Evolutionary conservation across 495 filamentous ascomycete genomes (phyloP), one percentile per base, ranked within the genome.

Genomic region (Podospora conica): DNA sequence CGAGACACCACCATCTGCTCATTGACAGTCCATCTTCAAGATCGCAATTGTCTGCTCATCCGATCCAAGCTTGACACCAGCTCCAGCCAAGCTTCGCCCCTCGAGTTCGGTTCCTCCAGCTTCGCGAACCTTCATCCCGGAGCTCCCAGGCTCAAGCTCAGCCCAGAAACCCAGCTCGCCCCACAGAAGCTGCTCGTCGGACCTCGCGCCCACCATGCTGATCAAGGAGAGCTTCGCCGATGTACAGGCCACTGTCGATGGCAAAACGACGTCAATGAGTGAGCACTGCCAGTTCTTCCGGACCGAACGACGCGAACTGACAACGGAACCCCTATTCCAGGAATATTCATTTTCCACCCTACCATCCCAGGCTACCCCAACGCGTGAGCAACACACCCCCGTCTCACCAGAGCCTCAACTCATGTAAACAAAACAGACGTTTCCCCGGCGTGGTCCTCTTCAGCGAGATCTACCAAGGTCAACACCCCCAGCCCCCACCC

Each of bases 391-490:
- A 24, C 9, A 20, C 27, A 31, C n/a, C 6, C 22, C 25, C 9
- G 18, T 29, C 12, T 12, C 6, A 59, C 5, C 3, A 18, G 18
- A 11, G 10, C 59, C 40, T 33, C 33, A 61, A 21, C 33, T 15
- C 33, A 28, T 25, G n/a, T 4, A 11, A 12, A 9, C 9, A n/a
- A 23, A 15, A 18, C 29, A 85, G 83, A 58, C 86, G 89, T 58
- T 98, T 97, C 74, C 94, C 93, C 0, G 94, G 91, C 24, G 91
- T 98, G 1, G 90, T 92, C 8, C 79, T 97, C 54, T 98, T 96
- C 76, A 93, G 89, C 74, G 93, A 97, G 79, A 97, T 97, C 69
- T 97, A 97, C 73, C 93, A 97, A 88, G 93, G 92, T 92, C 20
- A 66, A 70, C 56, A 4, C 31, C 25, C 28, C 29, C 48, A 1